A percentile compares a stretch with the other conserved stretches of the same genome.
phyloP scores from a whole-genome alignment of 169 alveolate genomes.

The Babesia bovis region DNA sequence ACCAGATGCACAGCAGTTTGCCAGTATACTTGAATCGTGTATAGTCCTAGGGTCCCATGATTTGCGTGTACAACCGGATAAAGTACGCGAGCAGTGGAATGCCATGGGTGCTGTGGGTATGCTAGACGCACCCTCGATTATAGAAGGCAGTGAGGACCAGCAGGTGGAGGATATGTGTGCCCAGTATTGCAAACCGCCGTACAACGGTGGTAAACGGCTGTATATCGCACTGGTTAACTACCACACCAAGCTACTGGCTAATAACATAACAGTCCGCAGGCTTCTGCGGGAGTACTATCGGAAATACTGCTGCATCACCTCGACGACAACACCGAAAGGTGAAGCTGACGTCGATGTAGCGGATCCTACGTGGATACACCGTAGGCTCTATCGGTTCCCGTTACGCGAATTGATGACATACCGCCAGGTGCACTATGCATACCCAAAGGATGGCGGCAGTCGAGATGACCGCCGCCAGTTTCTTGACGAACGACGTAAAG shows the following conservation, averaged over 20 bases:
- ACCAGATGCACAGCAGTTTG: conserved; percentile 45
- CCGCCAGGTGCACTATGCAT: conserved; percentile 38
- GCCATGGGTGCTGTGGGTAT: conserved; percentile 17
- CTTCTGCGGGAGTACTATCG: conserved; percentile 68
- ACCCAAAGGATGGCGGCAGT: conserved; percentile 20
- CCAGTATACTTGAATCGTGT: conserved; percentile 39
- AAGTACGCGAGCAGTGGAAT: conserved; percentile 47
- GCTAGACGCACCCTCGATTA: conserved; percentile 48
- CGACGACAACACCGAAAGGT: conserved; percentile 73
- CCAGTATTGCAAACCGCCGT: conserved; percentile 60
- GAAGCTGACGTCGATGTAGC: conserved; percentile 70
- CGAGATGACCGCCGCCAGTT: conserved; percentile 20
- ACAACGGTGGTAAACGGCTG: conserved; percentile 64
- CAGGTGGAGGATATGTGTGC: conserved; percentile 74
- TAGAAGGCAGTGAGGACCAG: conserved; percentile 60
- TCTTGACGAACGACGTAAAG: conserved; percentile 16
- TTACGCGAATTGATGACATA: conserved; percentile 26
- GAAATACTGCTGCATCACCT: conserved; percentile 71
- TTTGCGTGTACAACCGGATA: conserved; percentile 24
- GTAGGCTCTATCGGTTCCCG: conserved; percentile 68
- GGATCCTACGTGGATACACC: conserved; percentile 60
- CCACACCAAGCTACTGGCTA: conserved; percentile 68
- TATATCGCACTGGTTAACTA: conserved; percentile 70
- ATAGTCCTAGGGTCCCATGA: conserved; percentile 30
- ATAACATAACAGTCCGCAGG: conserved; percentile 68